A percentile compares a stretch with the other conserved stretches of the same genome.
Evolutionary conservation across 108 stramenopile species (phyloP).

Genomic region (Parmales sp.): DNA sequence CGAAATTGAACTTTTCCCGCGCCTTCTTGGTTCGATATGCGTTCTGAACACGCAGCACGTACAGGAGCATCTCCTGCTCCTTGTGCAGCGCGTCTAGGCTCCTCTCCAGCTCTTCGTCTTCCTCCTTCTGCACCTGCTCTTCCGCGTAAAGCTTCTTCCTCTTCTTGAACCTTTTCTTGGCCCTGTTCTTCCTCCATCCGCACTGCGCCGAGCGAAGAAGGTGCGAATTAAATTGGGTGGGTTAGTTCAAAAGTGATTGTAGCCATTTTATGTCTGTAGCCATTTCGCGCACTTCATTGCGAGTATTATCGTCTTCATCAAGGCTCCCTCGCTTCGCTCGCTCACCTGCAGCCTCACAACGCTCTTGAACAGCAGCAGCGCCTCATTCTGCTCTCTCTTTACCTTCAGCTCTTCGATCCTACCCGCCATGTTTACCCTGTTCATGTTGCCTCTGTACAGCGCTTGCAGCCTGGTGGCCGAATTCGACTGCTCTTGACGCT

Average conservation of each 20-base stretch:
- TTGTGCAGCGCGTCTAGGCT: background rate
- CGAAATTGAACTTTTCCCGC: background rate
- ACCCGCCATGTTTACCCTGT: background rate
- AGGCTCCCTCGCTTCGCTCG: too few relatives aligned
- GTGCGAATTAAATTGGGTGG: too few relatives aligned
- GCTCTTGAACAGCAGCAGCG: background rate
- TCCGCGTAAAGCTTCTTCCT: background rate
- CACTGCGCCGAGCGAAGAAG: too few relatives aligned
- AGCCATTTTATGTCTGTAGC: too few relatives aligned
- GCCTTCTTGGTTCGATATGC: background rate
- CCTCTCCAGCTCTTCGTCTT: slow-evolving; percentile 8
- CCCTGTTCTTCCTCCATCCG: slow-evolving; percentile 10
- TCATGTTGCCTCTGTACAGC: slow-evolving; percentile 1
- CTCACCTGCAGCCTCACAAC: background rate
- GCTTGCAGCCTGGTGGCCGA: background rate
- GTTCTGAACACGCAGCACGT: slow-evolving; percentile 8
- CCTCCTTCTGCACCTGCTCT: slow-evolving; percentile 5
- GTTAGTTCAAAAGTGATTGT: too few relatives aligned
- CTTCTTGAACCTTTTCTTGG: slow-evolving; percentile 5
- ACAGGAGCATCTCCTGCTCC: slow-evolving; percentile 12
- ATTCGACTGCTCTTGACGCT: background rate
- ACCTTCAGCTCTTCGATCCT: background rate
- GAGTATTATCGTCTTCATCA: too few relatives aligned
- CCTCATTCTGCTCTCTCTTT: background rate
- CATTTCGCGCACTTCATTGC: too few relatives aligned